Conservation (phyloP, 768 basidiomycete genomes). For the Leccinellum rugosiceps region DNA sequence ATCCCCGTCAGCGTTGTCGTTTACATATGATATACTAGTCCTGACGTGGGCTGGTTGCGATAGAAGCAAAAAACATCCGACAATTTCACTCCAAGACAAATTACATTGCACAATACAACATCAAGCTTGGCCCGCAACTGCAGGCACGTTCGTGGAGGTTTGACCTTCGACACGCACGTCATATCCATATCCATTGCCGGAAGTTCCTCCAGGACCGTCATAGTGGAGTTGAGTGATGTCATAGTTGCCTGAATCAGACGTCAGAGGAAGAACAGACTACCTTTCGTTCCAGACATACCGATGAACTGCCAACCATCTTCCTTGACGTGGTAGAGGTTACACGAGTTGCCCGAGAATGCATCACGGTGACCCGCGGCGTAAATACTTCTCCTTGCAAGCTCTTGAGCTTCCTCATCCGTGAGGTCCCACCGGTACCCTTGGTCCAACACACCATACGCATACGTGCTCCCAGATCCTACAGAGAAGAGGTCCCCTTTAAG, state of each 20-base stretch:
- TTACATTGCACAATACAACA: constrained; percentile 24
- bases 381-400: constrained; percentile 89
- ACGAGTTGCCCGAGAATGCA: constrained; percentile 93
- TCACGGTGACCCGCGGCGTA: constrained; percentile 97
- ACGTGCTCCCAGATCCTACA: constrained; percentile 96
- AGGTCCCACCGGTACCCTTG: constrained; percentile 95
- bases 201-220: constrained; percentile 73
- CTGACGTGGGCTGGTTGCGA: neutral
- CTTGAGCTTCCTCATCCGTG: constrained; percentile 89
- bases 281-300: constrained; percentile 47
- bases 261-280: constrained; percentile 10
- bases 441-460: constrained; percentile 98
- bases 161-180: constrained; percentile 62
- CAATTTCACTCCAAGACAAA: constrained; percentile 5
- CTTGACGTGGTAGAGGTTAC: constrained; percentile 94
- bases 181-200: constrained; percentile 80
- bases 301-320: constrained; percentile 96
- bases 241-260: constrained; percentile 68
- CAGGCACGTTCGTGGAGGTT: constrained; percentile 50
- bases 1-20: neutral
- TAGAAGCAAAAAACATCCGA: constrained; percentile 2
- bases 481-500: constrained; percentile 98
- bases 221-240: constrained; percentile 90
- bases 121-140: constrained; percentile 29
- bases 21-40: neutral